Evolutionary conservation across 2,329 filamentous ascomycete species (phyloP).

Genomic region (Didymella lethalis): DNA sequence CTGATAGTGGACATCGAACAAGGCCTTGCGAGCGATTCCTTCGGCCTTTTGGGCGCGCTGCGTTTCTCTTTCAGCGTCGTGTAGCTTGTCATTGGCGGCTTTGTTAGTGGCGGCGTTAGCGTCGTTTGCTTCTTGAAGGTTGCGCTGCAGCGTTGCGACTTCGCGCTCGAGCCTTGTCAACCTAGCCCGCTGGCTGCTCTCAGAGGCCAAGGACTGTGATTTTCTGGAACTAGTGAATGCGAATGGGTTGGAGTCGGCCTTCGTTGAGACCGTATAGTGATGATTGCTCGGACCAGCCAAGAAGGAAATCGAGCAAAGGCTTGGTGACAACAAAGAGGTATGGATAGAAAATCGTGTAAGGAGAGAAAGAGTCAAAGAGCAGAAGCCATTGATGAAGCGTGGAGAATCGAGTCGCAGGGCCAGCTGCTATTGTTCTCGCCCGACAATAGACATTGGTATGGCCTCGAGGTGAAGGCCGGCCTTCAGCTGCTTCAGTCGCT

Average conservation of each 20-base stretch:
- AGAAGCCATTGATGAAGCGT: not conserved
- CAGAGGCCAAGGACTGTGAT: not conserved
- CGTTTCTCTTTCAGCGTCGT: constrained; percentile 6
- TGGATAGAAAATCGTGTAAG: not conserved
- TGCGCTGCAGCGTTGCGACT: not conserved
- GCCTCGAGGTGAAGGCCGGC: constrained; percentile 3
- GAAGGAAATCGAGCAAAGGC: constrained; percentile 7
- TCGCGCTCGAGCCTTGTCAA: constrained; percentile 1
- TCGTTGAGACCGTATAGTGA: not conserved
- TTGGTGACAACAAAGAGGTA: constrained; percentile 2
- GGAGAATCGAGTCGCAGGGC: not conserved
- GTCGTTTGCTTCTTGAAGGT: not conserved
- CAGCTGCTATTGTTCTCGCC: constrained; percentile 1
- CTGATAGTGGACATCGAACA: not conserved
- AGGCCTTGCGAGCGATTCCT: constrained; percentile 3
- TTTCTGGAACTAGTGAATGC: not conserved
- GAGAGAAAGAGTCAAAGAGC: not conserved
- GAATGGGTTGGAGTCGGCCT: constrained; percentile 3
- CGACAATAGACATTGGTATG: not conserved
- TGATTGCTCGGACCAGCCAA: not conserved
- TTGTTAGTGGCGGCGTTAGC: not conserved
- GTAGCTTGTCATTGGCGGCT: constrained; percentile 2
- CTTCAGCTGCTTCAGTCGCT: not conserved
- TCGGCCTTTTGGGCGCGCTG: constrained; percentile 15
- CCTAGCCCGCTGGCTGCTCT: not conserved